phyloP scores from a whole-genome alignment of 352 stramenopile species.

The Pythium phragmiticola region DNA sequence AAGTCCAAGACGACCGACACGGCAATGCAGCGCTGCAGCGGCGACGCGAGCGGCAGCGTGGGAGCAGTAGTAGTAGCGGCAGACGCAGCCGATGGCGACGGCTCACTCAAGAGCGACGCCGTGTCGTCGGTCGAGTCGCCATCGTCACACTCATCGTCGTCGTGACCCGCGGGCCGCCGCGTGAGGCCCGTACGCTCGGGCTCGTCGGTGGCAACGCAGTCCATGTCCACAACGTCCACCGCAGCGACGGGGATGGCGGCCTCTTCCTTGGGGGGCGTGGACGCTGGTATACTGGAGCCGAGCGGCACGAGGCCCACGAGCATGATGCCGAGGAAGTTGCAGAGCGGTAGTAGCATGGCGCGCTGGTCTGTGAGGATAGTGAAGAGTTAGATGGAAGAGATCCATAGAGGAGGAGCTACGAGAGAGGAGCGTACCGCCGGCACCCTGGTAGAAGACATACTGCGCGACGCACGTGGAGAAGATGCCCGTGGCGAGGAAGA shows the following conservation, averaged over 20 bases:
- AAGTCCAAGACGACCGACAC: constrained; percentile 81
- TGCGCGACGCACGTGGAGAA: constrained; percentile 85
- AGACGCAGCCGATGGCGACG: not conserved
- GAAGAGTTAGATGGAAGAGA: not conserved
- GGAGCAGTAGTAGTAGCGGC: constrained; percentile 21
- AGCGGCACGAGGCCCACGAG: constrained; percentile 68
- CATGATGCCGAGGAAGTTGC: constrained; percentile 88
- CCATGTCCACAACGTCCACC: constrained; percentile 12
- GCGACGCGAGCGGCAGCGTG: constrained; percentile 43
- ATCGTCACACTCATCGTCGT: constrained; percentile 21
- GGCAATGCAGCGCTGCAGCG: constrained; percentile 61
- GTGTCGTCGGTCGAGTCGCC: constrained; percentile 21
- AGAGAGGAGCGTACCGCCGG: constrained; percentile 32
- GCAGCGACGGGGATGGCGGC: not conserved
- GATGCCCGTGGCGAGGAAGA: constrained; percentile 82
- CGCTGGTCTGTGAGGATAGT: constrained; percentile 43
- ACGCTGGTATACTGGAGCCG: constrained; percentile 6
- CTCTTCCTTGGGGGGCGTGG: not conserved
- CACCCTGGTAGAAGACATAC: constrained; percentile 84
- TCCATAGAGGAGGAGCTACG: not conserved
- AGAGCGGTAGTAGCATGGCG: constrained; percentile 84
- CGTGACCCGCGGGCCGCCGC: constrained; percentile 27
- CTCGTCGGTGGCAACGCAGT: constrained; percentile 18
- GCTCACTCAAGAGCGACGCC: constrained; percentile 1
- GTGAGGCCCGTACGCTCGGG: constrained; percentile 41